Base-by-base conservation (phyloP, 2,329 filamentous ascomycete species). In the Catunica adiposa region DNA sequence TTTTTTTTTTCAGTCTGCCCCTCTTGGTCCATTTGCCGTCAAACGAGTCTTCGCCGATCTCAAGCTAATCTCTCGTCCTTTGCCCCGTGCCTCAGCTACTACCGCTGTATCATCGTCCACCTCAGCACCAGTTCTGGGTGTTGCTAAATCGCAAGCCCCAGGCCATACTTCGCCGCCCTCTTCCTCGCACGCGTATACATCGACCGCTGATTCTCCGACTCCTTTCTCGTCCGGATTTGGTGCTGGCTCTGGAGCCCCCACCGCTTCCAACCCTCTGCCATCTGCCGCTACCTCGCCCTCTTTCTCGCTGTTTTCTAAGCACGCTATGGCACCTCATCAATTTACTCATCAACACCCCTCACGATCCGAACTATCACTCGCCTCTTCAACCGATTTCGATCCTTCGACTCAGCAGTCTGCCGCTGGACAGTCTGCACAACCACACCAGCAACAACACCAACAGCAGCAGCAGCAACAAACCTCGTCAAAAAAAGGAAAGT, bases 291-390 rank as follows among this genome's bases (percentile, higher is more conserved):
- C 47, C 8, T 51, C 48, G 15, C 48, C 54, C 26, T 37, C 54
- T 25, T 26, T 34, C 7, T 62, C 44, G 63, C 66, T 40, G 31
- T 23, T 56, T 29, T 47, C 65, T 65, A 34, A 48, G 38, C 17
- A 47, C 23, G 47, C 56, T 38, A 42, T 54, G 64, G 51, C 64
- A 69, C 51, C 66, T 59, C 63, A 71, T 54, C 70, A 69, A 63
- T 66, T 68, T 38, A 63, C 64, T 52, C 64, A 70, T 50, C 66
- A 70, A 59, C 63, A 71, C 55, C 70, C 72, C 40, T 72, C 75
- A 50, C 72, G 67, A 62, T 77, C 77, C 59, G 73, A 79, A 58
- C 63, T 75, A 44, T 77, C 77, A 57, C 63, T 78, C 52, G 70
- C 70, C 40, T 75, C 75, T 5, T 66, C 68, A n/a, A 64, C 66